Evolutionary conservation across 345 rosid species (phyloP).

Genomic region (Combretum micranthum): DNA sequence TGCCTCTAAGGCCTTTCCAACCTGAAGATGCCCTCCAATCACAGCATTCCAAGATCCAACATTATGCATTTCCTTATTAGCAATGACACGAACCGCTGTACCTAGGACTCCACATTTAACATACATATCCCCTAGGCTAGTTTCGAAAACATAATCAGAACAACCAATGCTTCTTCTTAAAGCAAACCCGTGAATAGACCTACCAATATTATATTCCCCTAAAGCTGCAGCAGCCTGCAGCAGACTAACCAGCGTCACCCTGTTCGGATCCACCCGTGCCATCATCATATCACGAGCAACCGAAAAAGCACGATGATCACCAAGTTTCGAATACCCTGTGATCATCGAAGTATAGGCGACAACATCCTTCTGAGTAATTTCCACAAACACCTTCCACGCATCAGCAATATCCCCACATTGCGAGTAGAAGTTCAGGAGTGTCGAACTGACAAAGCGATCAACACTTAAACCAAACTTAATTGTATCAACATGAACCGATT

Average conservation of each 20-base stretch:
- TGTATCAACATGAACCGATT: constrained; percentile 23
- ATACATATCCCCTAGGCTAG: constrained; percentile 32
- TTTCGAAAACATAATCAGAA: constrained; percentile 26
- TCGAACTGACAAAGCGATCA: constrained; percentile 20
- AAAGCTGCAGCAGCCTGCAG: constrained; percentile 23
- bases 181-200: constrained; percentile 28
- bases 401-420: constrained; percentile 11
- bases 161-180: constrained; percentile 25
- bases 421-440: constrained; percentile 17
- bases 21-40: constrained; percentile 21
- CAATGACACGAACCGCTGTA: constrained; percentile 7
- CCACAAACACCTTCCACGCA: constrained; percentile 28
- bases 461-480: constrained; percentile 17
- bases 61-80: constrained; percentile 12
- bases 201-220: constrained; percentile 11
- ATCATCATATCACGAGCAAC: constrained; percentile 18
- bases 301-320: constrained; percentile 17
- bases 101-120: constrained; percentile 17
- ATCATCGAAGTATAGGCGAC: constrained; percentile 26
- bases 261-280: constrained; percentile 19
- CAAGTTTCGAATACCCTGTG: constrained; percentile 14
- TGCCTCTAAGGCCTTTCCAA: constrained; percentile 21
- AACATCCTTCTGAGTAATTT: constrained; percentile 22
- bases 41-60: constrained; percentile 29
- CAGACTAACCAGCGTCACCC: constrained; percentile 29